Percentiles rank a stretch among this genome's conserved stretches.
Conservation (phyloP, 2,329 filamentous ascomycete genomes). For the Botrytis sinoallii region DNA sequence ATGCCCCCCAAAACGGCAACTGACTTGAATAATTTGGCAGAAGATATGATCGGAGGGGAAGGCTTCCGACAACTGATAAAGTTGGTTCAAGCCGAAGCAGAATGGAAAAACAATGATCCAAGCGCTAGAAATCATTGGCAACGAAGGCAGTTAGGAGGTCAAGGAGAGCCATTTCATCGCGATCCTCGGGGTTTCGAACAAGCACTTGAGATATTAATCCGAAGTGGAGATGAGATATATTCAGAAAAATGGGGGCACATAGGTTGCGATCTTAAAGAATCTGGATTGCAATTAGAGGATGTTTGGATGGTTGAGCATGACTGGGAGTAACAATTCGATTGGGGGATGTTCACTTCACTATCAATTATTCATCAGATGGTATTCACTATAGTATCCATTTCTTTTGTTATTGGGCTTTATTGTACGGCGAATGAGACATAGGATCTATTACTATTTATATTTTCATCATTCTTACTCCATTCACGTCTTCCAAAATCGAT, state of each 20-base stretch:
- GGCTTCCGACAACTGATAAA: slow-evolving; percentile 37
- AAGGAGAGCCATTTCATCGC: slow-evolving; percentile 54
- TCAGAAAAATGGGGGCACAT: slow-evolving; percentile 47
- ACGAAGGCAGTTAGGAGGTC: slow-evolving; percentile 48
- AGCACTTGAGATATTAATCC: slow-evolving; percentile 46
- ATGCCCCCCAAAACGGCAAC: slow-evolving; percentile 22
- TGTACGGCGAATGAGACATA: neutral
- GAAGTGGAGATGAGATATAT: slow-evolving; percentile 43
- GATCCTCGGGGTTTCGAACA: slow-evolving; percentile 45
- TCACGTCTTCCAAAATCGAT: neutral
- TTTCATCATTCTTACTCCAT: neutral
- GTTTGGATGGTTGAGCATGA: slow-evolving; percentile 47
- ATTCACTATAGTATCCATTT: too few relatives aligned
- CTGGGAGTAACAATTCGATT: slow-evolving; percentile 32
- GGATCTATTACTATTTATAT: neutral
- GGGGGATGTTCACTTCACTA: neutral
- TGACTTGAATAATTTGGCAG: neutral
- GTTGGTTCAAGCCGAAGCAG: slow-evolving; percentile 34
- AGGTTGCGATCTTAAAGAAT: slow-evolving; percentile 43
- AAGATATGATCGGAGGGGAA: slow-evolving; percentile 7
- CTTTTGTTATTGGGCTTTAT: too few relatives aligned
- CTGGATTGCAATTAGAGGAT: slow-evolving; percentile 42
- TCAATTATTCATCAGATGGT: neutral
- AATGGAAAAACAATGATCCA: slow-evolving; percentile 32
- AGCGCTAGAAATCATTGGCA: slow-evolving; percentile 51